Percentiles rank a stretch among this genome's conserved stretches.
Evolutionary conservation across 2,329 filamentous ascomycete species (phyloP).

Genomic region (Hymenoscyphus infarciens): DNA sequence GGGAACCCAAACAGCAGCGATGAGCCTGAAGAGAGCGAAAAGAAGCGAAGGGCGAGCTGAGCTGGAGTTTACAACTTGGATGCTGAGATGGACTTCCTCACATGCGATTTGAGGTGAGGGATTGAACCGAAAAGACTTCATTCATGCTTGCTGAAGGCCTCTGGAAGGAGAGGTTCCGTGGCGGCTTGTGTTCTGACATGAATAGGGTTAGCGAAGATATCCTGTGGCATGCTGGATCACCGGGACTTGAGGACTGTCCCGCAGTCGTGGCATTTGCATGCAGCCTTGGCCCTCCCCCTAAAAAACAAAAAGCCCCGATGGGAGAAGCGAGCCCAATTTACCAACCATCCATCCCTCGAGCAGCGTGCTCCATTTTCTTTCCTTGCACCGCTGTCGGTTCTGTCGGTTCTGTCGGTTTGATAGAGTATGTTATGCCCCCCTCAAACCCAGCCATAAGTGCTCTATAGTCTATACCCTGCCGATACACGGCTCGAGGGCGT

Average conservation of each 20-base stretch:
- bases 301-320: neutral
- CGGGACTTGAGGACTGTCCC: neutral
- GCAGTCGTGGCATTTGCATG: too few relatives aligned
- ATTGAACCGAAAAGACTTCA: neutral
- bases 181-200: neutral
- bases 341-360: neutral
- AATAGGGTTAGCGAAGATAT: neutral
- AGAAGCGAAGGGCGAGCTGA: neutral
- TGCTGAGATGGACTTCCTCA: slow-evolving; percentile 6
- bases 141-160: neutral
- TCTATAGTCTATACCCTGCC: neutral
- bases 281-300: neutral
- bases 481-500: neutral
- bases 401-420: too few relatives aligned
- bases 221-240: neutral
- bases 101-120: neutral
- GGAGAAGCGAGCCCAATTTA: neutral
- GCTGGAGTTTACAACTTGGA: neutral
- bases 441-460: neutral
- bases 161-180: slow-evolving; percentile 14
- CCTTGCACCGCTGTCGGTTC: neutral
- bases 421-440: too few relatives aligned
- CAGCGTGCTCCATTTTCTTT: neutral
- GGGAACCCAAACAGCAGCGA: neutral
- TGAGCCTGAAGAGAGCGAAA: neutral